phyloP scores from a whole-genome alignment of 495 filamentous ascomycete species.

The Penicillium cataractarum region DNA sequence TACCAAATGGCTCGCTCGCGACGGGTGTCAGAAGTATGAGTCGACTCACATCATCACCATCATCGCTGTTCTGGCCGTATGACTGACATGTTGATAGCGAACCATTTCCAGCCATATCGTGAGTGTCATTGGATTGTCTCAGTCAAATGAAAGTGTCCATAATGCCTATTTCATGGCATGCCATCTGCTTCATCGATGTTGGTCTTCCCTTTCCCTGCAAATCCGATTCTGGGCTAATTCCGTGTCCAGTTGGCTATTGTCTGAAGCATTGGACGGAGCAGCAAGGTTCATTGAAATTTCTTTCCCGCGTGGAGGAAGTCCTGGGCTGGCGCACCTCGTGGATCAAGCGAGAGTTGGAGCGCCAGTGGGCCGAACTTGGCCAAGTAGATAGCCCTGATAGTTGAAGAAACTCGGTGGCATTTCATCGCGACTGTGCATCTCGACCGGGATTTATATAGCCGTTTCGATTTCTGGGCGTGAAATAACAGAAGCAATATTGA shows the following conservation, averaged over 20 bases:
- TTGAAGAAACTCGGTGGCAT: background rate
- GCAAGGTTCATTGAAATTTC: conserved; percentile 36
- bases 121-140: conserved; percentile 40
- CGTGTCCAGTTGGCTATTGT: conserved; percentile 37
- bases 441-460: no score
- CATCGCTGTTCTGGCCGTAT: background rate
- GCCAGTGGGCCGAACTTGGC: conserved; percentile 38
- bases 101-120: conserved; percentile 37
- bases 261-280: conserved; percentile 36
- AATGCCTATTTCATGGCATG: conserved; percentile 47
- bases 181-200: conserved; percentile 44
- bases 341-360: conserved; percentile 34
- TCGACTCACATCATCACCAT: background rate
- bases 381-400: conserved; percentile 3
- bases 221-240: background rate
- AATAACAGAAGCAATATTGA: background rate
- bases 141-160: conserved; percentile 44
- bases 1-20: conserved; percentile 35
- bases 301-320: conserved; percentile 32
- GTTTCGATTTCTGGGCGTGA: no score
- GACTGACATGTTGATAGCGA: conserved; percentile 18
- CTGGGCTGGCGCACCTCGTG: conserved; percentile 43
- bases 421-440: no score
- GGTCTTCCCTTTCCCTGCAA: conserved; percentile 8
- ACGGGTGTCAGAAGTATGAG: conserved; percentile 36